Percentiles rank a stretch among this genome's conserved stretches.
phyloP scores from a whole-genome alignment of 768 basidiomycete genomes.

The Crepidotus variabilis region DNA sequence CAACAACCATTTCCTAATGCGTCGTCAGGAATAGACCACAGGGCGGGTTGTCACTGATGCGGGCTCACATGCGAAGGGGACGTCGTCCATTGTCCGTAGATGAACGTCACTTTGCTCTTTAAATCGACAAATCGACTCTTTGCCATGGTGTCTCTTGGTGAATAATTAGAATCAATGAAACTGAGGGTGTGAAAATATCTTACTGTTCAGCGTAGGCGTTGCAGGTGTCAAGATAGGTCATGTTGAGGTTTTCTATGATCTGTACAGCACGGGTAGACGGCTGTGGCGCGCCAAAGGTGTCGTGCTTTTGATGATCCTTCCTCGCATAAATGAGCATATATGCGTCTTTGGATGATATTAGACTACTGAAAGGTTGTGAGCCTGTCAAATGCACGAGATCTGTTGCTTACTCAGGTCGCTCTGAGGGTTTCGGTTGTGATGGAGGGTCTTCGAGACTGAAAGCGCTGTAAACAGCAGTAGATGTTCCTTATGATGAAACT shows the following conservation, averaged over 20 bases:
- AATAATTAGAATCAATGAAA: not conserved
- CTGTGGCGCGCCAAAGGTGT: constrained; percentile 19
- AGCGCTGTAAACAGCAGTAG: not conserved
- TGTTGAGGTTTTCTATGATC: constrained; percentile 53
- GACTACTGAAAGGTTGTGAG: constrained; percentile 22
- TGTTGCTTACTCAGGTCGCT: constrained; percentile 3
- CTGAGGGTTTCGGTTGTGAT: not conserved
- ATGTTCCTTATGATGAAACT: not conserved
- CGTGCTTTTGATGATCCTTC: constrained; percentile 15
- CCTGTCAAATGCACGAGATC: not conserved
- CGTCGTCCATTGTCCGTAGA: constrained; percentile 64
- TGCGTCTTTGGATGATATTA: constrained; percentile 78
- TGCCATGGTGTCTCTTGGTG: constrained; percentile 38
- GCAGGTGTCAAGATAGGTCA: constrained; percentile 50
- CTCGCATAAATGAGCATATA: constrained; percentile 93
- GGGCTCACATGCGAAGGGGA: constrained; percentile 40
- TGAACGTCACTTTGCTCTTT: constrained; percentile 49
- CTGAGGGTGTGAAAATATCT: constrained; percentile 13
- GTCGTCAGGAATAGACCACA: not conserved
- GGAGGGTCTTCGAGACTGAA: not conserved
- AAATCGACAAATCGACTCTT: constrained; percentile 44
- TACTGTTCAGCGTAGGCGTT: constrained; percentile 45
- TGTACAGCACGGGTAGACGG: constrained; percentile 56
- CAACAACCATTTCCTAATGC: constrained; percentile 48
- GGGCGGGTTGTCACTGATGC: constrained; percentile 6